Base-by-base conservation (phyloP, 805 yeast species). In the Schizosaccharomyces osmophilus region DNA sequence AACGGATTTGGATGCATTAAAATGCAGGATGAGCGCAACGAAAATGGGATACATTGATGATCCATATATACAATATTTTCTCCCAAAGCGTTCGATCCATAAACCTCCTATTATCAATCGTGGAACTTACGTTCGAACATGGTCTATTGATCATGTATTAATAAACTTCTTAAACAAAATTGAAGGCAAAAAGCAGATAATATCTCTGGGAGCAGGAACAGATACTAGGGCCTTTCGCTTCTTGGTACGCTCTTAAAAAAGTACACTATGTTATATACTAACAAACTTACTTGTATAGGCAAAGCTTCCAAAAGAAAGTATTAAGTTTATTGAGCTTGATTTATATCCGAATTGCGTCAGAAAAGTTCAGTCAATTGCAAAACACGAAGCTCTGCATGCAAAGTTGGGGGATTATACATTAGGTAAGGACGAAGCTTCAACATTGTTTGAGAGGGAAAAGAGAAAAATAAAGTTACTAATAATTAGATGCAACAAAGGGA, bases 161-260 rank as follows among this genome's bases (percentile, higher is more conserved):
- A 11, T 24, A 51, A 29, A 51, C 19, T 51, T 51, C n/a, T 19
- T 51, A 9, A 17, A 3, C 11, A 17, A 17, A 19, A 5, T 51
- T 4, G 36, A 22, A 19, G 57, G 57, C 8, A 51, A 24, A 29
- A 51, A 51, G 48, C 76, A 84, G 67, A 76, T 85, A 17, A 71
- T 85, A 0, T 83, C 87, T 0, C 68, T 85, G n/a, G 94, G 94
- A 0, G 83, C 89, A 1, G 94, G 94, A 4, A 82, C 86, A 17
- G 94, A 85, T 66, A 83, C 93, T 0, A 69, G 90, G 61, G 76
- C 78, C 17, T 84, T 85, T 68, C 69, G 74, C 9, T 63, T 81
- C 17, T 69, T 84, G 51, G 60, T 57, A 57, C 3, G 60, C 15
- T 22, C 26, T 15, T 36, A 4, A 13, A 11, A 17, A 1, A 36